A percentile compares a stretch with the other conserved stretches of the same genome.
phyloP scores from a whole-genome alignment of 2,329 filamentous ascomycete genomes.

The Sporothrix luriei region DNA sequence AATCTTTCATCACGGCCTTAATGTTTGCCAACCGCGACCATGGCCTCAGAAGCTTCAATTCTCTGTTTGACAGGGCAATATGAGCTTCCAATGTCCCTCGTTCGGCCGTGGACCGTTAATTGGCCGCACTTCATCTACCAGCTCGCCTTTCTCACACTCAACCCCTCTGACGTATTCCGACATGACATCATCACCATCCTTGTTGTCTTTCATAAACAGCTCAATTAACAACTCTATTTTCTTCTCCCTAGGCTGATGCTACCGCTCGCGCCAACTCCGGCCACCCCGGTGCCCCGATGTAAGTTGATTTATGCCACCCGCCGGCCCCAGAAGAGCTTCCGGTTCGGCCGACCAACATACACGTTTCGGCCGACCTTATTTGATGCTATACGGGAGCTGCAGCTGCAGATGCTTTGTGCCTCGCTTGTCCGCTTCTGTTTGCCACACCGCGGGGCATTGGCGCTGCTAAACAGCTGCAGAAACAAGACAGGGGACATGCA shows the following conservation, averaged over 20 bases:
- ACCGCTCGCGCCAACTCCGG: slow-evolving; percentile 94
- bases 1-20: slow-evolving; percentile 20
- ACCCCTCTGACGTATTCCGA: slow-evolving; percentile 8
- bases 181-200: slow-evolving; percentile 31
- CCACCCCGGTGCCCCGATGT: slow-evolving; percentile 98
- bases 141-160: too few species aligned
- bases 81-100: background rate
- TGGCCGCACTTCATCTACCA: background rate
- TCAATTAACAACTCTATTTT: slow-evolving; percentile 26
- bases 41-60: background rate
- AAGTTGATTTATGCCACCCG: slow-evolving; percentile 47
- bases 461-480: background rate
- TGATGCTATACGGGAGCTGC: background rate
- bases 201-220: background rate
- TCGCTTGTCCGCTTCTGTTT: slow-evolving; percentile 1
- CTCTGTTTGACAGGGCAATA: background rate
- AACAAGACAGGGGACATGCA: background rate
- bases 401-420: background rate
- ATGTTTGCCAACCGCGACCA: background rate
- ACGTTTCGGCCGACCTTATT: background rate
- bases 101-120: background rate
- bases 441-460: slow-evolving; percentile 4
- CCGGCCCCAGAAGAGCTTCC: background rate
- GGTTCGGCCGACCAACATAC: background rate
- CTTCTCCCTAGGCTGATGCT: slow-evolving; percentile 79